Base-by-base conservation (phyloP, 225 moss, liverwort and hornwort species). In the Sphagnum contortum region DNA sequence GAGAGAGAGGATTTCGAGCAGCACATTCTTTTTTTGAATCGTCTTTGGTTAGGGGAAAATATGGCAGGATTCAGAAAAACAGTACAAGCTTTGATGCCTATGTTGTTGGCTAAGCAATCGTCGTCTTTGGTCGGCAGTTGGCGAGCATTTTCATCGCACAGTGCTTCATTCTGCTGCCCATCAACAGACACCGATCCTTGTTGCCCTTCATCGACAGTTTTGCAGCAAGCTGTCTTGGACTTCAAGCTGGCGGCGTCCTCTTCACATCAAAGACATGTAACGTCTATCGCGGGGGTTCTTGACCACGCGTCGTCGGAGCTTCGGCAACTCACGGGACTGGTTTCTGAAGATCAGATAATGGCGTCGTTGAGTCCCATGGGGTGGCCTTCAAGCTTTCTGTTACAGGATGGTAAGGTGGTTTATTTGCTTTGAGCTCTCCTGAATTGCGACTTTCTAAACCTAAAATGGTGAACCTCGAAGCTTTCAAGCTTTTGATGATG, bases 311-410 rank as follows among this genome's bases (percentile, higher is more conserved):
- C 52, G 52, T 50, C 57, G 51, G 47, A 47, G 46, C 9, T 60
- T 45, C 50, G 45, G 12, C 13, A 3, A 9, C 50, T 5, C 44
- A 5, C 10, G 14, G 63, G 12, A 7, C 52, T 52, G 50, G 4
- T 60, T 6, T 8, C 45, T 13, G 93, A 81, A 64, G 84, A 73
- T 48, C 74, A 87, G 47, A 57, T 70, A 9, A 65, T 85, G 70
- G 81, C 85, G 44, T 62, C 85, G 64, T 70, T 88, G 6, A 81
- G 70, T 57, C 81, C 87, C 6, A 69, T 75, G 11, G 90, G 91
- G 50, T 89, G 91, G 87, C 90, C 94, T 56, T 91, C 83, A 5
- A 80, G 78, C 74, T 80, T 76, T 49, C 64, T 76, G 50, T 50
- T 81, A 44, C 75, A 87, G 60, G 88, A 91, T 45, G 88, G 94